Base-by-base conservation (phyloP, 1,284 basidiomycete genomes). In the Entoloma clypeatum region DNA sequence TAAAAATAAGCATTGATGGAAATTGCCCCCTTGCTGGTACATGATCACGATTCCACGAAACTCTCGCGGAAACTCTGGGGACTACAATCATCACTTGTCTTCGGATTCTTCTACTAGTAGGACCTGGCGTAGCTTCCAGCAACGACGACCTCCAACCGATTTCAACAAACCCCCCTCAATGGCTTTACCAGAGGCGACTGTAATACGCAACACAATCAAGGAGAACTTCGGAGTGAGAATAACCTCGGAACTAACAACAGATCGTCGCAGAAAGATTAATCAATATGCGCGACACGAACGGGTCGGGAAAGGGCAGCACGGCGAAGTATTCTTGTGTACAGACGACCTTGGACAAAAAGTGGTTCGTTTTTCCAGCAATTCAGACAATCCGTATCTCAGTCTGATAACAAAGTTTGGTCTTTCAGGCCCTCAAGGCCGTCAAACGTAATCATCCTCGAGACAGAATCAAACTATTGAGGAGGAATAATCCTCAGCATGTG, bases 401-500 rank as follows among this genome's bases (percentile, higher is more conserved):
- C 13, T 14, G 8, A 18, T 27, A 7, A 29, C 7, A 18, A 17
- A 22, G n/a, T 29, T 11, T 19, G 27, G 18, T 26, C 17, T 18
- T 11, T 23, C 36, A 70, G 68, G 65, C 64, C 22, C 49, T 70
- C 14, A 70, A 69, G 47, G 49, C 56, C 23, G 59, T 70, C 23
- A 58, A 57, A 45, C 59, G 62, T 29, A 59, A 48, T 41, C 59
- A 54, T 41, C 60, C 57, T 30, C 55, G 58, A 31, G 68, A 69
- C 50, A 67, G 61, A 48, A 62, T 65, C 21, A 64, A 65, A 43
- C 54, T 65, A 14, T 52, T 69, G 25, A 55, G 65, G 44, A 55
- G 56, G 37, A 67, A 52, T 33, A 55, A 63, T 41, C 66, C 64
- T 41, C 57, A 59, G 32, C 43, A 43, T 16, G 35, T 34, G 24